phyloP scores from a whole-genome alignment of 108 stramenopile species.

The Cyclotella sp. region DNA sequence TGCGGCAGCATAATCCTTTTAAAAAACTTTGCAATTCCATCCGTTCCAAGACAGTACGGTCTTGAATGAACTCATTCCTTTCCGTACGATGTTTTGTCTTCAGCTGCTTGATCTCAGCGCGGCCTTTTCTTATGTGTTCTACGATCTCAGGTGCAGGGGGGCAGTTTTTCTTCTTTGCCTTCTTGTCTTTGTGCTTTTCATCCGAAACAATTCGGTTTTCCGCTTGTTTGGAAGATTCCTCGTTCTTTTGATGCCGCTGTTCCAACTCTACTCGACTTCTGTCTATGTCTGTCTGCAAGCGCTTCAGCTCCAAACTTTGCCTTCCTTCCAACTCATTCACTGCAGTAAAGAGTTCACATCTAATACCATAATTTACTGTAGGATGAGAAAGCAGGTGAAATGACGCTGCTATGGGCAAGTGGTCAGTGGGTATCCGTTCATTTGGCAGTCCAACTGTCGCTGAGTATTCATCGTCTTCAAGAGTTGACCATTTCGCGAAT shows the following conservation, averaged over 20 bases:
- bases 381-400: conserved; percentile 41
- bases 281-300: conserved; percentile 9
- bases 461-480: conserved; percentile 55
- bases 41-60: conserved; percentile 21
- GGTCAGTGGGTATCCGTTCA: conserved; percentile 54
- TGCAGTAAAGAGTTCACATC: conserved; percentile 11
- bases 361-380: conserved; percentile 19
- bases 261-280: conserved; percentile 26
- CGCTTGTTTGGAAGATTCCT: background rate
- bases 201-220: too few relatives aligned
- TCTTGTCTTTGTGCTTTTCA: conserved; percentile 1
- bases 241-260: background rate
- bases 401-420: conserved; percentile 57
- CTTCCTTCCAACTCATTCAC: conserved; percentile 30
- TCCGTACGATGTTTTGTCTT: conserved; percentile 36
- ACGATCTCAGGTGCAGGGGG: conserved; percentile 46
- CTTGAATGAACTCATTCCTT: conserved; percentile 28
- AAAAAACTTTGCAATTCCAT: conserved; percentile 37
- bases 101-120: conserved; percentile 33
- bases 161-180: conserved; percentile 30
- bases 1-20: conserved; percentile 20
- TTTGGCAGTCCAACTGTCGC: conserved; percentile 50
- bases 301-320: conserved; percentile 15
- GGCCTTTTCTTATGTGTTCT: conserved; percentile 47
- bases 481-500: conserved; percentile 44